Base-by-base conservation (phyloP, 768 basidiomycete species). In the Termitomyces sp. region DNA sequence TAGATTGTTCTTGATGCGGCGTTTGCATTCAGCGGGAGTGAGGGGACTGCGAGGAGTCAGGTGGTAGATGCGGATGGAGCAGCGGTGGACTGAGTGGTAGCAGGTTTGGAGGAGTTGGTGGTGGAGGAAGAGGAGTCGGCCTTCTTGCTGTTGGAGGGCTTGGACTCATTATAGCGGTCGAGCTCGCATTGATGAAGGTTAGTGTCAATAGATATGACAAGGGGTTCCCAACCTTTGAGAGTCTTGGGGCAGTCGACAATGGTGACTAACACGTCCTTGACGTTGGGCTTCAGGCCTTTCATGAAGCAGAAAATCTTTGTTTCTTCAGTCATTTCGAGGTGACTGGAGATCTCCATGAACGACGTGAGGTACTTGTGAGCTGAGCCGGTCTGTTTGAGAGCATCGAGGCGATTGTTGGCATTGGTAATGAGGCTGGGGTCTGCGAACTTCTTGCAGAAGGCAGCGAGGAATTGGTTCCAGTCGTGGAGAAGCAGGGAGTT, bases 181-280 rank as follows among this genome's bases (percentile, higher is more conserved):
- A 30, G 7, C 30, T 30, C 30, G 7, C 7, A 7, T 7, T 30
- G 30, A 30, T 68, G 63, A 22, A 70, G 60, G n/a, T 62, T 40
- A 51, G 70, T 71, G 62, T 72, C 66, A 54, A 72, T 67, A 6
- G 60, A 48, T 30, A 71, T 65, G 20, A 62, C 56, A 14, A 64
- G 36, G 12, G 61, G 51, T n/a, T 57, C 58, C 56, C 62, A 74
- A 0, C 55, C 62, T 0, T 68, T 56, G 32, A 71, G 64, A 5
- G 57, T 55, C 4, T 2, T 16, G 5, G 36, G 36, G 16, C 8
- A 56, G 24, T 63, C 57, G 4, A 60, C 58, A 13, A 63, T 37
- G 9, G 56, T 55, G 24, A 61, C 33, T 6, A 69, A 52, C 13
- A 61, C 59, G 33, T 65, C 60, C 49, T 70, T 64, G 47, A 74